Evolutionary conservation across 1,284 basidiomycete genomes (phyloP).

Genomic region (Trichosporon faecale): DNA sequence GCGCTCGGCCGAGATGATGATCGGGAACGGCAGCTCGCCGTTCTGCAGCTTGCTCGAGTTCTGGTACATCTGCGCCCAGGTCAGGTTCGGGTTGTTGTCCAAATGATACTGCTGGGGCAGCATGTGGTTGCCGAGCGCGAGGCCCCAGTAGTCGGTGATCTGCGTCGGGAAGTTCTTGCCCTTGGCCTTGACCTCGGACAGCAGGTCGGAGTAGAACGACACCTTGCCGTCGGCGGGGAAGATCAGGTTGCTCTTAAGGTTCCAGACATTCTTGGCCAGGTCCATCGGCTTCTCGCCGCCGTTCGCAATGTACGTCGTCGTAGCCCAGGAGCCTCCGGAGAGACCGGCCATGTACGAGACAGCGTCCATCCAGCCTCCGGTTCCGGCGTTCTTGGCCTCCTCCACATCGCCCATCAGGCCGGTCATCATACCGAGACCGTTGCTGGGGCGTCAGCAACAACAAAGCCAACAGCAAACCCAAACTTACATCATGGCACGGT

Average conservation of each 20-base stretch:
- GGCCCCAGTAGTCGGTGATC: slow-evolving; percentile 50
- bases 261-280: slow-evolving; percentile 48
- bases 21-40: slow-evolving; percentile 47
- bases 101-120: slow-evolving; percentile 45
- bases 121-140: slow-evolving; percentile 49
- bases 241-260: slow-evolving; percentile 54
- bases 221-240: slow-evolving; percentile 71
- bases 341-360: slow-evolving; percentile 50
- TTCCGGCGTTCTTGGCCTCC: slow-evolving; percentile 17
- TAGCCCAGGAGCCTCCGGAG: slow-evolving; percentile 50
- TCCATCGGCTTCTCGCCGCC: slow-evolving; percentile 39
- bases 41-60: slow-evolving; percentile 30
- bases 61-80: slow-evolving; percentile 36
- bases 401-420: slow-evolving; percentile 15
- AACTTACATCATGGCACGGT: slow-evolving; percentile 54
- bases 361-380: slow-evolving; percentile 48
- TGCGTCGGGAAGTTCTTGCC: slow-evolving; percentile 45
- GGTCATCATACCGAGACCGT: slow-evolving; percentile 26
- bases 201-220: slow-evolving; percentile 56
- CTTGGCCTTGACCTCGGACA: slow-evolving; percentile 48
- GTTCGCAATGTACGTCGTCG: slow-evolving; percentile 47
- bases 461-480: not conserved
- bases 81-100: slow-evolving; percentile 46
- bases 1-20: slow-evolving; percentile 55
- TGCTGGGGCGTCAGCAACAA: slow-evolving; percentile 18